phyloP scores from a whole-genome alignment of 176 grass and related monocot species.

The Carex myosuroides region DNA sequence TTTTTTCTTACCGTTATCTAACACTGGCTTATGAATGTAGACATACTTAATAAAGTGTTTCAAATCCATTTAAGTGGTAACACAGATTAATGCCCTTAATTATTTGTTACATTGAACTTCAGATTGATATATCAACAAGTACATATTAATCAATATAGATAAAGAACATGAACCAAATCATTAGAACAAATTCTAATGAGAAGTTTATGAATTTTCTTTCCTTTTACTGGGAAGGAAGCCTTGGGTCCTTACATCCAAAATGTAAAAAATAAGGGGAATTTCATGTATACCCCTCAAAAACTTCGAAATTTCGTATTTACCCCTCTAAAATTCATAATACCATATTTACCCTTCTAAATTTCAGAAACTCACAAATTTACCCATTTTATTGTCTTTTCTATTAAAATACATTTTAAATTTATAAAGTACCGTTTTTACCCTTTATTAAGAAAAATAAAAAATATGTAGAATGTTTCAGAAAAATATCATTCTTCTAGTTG shows the following conservation, averaged over 20 bases:
- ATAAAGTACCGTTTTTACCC: too few species aligned
- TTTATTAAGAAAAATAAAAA: too few species aligned
- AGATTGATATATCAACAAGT: background rate
- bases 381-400: too few species aligned
- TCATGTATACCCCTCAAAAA: too few species aligned
- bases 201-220: background rate
- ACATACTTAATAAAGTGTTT: background rate
- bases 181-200: background rate
- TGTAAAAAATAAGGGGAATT: too few species aligned
- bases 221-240: background rate
- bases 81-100: background rate
- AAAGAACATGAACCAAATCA: background rate
- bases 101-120: background rate
- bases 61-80: background rate
- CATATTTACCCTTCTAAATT: too few species aligned
- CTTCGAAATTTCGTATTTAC: too few species aligned
- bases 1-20: background rate
- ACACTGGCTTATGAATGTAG: background rate
- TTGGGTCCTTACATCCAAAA: background rate
- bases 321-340: too few species aligned
- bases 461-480: too few species aligned
- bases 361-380: too few species aligned
- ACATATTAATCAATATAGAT: background rate
- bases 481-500: too few species aligned
- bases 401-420: too few species aligned